Conservation (phyloP, 441 rosid species). For the Gossypium davidsonii region DNA sequence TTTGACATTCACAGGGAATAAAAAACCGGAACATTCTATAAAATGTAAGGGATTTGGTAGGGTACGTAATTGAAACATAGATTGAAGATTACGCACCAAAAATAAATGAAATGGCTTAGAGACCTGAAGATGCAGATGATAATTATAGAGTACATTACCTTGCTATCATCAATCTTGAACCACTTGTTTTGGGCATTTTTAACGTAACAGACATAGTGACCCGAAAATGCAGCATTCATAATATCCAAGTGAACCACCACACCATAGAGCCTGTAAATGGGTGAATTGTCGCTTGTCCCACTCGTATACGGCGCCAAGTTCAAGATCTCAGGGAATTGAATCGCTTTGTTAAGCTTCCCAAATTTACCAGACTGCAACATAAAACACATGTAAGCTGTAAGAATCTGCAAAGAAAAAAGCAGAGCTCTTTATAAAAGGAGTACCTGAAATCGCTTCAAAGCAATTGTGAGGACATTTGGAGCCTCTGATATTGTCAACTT, state of each 20-base stretch:
- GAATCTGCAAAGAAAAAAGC: conserved; percentile 17
- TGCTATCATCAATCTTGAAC: conserved; percentile 90
- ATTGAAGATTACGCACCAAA: background rate
- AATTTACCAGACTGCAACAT: conserved; percentile 77
- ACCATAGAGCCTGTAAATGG: conserved; percentile 81
- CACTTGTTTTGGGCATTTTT: conserved; percentile 74
- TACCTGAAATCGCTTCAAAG: conserved; percentile 94
- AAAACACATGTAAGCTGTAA: conserved; percentile 11
- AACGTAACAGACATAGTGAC: conserved; percentile 86
- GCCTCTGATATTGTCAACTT: conserved; percentile 79
- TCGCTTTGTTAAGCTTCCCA: conserved; percentile 83
- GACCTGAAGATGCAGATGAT: background rate
- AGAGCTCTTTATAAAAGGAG: conserved; percentile 1
- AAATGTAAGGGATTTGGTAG: background rate
- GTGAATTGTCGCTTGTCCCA: conserved; percentile 69
- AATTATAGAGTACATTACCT: conserved; percentile 37
- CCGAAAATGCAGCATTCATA: conserved; percentile 90
- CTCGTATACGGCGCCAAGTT: conserved; percentile 89
- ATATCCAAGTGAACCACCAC: conserved; percentile 91
- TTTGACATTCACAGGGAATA: background rate
- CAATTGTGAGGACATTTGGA: conserved; percentile 91
- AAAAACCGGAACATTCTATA: background rate
- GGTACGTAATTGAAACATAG: background rate
- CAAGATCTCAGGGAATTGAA: conserved; percentile 77
- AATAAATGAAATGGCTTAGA: conserved; percentile 2